These are phyloP conservation scores for Monosporascus cannonballus DNA, from an alignment of 2,329 filamentous ascomycete species.

Conservation along the genomic window DNA sequence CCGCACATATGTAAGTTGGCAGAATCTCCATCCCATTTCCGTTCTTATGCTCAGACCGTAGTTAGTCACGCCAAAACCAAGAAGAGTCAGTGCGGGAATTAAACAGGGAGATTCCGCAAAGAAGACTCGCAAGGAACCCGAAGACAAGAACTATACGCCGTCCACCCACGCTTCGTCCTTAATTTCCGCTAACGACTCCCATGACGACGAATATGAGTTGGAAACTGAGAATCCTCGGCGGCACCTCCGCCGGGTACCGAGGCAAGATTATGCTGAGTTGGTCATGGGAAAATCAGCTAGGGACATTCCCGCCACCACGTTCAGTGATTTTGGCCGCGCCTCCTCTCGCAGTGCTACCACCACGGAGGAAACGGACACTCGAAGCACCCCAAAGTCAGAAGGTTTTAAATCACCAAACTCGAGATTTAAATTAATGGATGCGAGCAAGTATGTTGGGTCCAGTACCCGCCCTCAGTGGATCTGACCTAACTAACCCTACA, in stretches of 20 bases:
- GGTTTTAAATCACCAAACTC: neutral
- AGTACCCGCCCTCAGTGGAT: too few species aligned
- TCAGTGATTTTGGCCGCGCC: slow-evolving; percentile 14
- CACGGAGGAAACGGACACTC: neutral
- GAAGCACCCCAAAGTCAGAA: neutral
- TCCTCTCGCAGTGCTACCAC: neutral
- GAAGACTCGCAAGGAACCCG: slow-evolving; percentile 7
- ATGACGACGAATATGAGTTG: slow-evolving; percentile 4
- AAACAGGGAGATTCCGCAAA: slow-evolving; percentile 4
- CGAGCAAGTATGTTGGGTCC: neutral
- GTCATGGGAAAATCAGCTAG: slow-evolving; percentile 20
- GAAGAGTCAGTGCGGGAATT: neutral
- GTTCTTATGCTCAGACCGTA: neutral
- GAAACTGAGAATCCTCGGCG: slow-evolving; percentile 15
- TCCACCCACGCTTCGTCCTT: slow-evolving; percentile 7
- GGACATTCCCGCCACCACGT: slow-evolving; percentile 12
- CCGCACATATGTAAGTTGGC: slow-evolving; percentile 22
- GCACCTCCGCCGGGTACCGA: slow-evolving; percentile 15
- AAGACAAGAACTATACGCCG: slow-evolving; percentile 13
- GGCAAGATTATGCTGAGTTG: slow-evolving; percentile 23
- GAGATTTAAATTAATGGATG: neutral
- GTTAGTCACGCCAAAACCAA: slow-evolving; percentile 16
- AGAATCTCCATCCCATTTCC: neutral
- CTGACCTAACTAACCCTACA: slow-evolving; percentile 4
- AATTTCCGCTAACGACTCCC: slow-evolving; percentile 4